A percentile compares a stretch with the other conserved stretches of the same genome.
Evolutionary conservation across 768 basidiomycete species (phyloP).

Genomic region (Xerocomus brunneocitrinus): DNA sequence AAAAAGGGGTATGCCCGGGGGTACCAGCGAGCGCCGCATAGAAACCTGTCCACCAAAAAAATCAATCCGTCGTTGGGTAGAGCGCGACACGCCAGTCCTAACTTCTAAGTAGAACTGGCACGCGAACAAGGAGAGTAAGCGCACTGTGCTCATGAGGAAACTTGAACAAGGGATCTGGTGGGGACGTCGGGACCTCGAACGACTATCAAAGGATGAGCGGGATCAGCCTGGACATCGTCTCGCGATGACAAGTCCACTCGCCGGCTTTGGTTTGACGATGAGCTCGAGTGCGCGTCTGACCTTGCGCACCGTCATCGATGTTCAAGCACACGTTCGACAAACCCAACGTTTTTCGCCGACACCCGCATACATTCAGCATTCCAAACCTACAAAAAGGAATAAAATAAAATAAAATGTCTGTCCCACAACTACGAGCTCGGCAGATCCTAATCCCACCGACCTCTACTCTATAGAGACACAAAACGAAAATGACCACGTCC

Average conservation of each 20-base stretch:
- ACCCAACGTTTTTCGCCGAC: background rate
- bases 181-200: conserved; percentile 25
- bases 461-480: conserved; percentile 64
- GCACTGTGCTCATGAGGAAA: conserved; percentile 24
- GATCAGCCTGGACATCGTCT: background rate
- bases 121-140: background rate
- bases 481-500: conserved; percentile 33
- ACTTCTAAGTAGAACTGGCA: background rate
- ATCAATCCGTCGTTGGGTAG: background rate
- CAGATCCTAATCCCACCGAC: conserved; percentile 27
- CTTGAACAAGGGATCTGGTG: conserved; percentile 23
- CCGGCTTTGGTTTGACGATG: conserved; percentile 29
- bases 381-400: conserved; percentile 1
- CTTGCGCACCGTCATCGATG: conserved; percentile 10
- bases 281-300: conserved; percentile 17
- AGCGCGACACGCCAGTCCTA: background rate
- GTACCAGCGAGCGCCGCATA: conserved; percentile 18
- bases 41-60: conserved; percentile 14
- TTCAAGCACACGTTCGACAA: background rate
- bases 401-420: conserved; percentile 39
- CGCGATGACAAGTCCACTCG: conserved; percentile 7
- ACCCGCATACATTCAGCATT: conserved; percentile 3
- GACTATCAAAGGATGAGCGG: conserved; percentile 8
- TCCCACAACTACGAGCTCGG: conserved; percentile 64
- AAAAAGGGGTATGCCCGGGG: conserved; percentile 17